Evolutionary conservation across 2,329 filamentous ascomycete genomes (phyloP).

Genomic region (Hypoxylon sp.): DNA sequence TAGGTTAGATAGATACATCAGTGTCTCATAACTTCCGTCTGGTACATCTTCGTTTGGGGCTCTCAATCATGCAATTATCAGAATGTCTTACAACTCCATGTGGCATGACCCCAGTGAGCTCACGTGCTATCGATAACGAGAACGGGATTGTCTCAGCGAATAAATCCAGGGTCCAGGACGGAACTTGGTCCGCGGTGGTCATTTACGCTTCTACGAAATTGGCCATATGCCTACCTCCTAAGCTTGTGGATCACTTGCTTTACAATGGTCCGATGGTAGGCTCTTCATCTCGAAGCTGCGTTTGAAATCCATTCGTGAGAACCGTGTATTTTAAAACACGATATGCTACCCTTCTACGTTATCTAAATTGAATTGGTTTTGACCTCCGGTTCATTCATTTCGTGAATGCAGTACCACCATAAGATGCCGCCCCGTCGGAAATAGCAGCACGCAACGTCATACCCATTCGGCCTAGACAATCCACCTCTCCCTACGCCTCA

Average conservation of each 20-base stretch:
- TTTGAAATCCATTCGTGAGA: background rate
- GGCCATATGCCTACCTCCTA: conserved; percentile 2
- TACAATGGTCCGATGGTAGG: background rate
- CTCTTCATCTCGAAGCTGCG: background rate
- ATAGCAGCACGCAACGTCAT: conserved; percentile 20
- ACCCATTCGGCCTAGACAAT: background rate
- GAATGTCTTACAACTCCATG: background rate
- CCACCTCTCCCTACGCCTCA: background rate
- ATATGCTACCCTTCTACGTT: background rate
- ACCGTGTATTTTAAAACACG: background rate
- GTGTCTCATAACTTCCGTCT: no score
- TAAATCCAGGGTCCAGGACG: conserved; percentile 13
- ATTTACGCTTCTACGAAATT: background rate
- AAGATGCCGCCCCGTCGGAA: background rate
- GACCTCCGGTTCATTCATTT: background rate
- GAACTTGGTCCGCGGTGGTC: conserved; percentile 10
- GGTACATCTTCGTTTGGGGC: no score
- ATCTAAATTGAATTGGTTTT: background rate
- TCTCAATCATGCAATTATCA: background rate
- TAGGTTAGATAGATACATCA: no score
- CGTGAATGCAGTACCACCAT: background rate
- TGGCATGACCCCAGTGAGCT: background rate
- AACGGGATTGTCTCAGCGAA: background rate
- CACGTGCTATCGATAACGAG: background rate
- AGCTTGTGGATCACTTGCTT: background rate